Evolutionary conservation across 176 grass and related monocot species (phyloP), one percentile per base, ranked within the genome.

Genomic region (Oryza meridionalis): DNA sequence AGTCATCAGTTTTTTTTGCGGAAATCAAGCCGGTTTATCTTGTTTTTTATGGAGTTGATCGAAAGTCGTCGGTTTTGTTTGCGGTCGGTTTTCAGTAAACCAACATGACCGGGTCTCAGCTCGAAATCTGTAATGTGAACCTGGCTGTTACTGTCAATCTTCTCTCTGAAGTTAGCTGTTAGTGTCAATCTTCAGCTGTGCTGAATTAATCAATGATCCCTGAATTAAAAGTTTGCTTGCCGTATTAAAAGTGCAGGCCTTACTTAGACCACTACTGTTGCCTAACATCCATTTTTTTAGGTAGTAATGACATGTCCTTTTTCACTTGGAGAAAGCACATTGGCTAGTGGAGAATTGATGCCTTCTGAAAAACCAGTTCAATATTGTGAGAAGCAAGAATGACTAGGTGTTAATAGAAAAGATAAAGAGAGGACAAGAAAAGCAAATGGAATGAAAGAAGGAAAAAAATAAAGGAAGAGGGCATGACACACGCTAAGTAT

Each of bases 401-500:
- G 43, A 67, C 35, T 12, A 53, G 49, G 6, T 67, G 81, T 61
- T 11, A 67, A 84, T 9, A 22, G 58, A 21, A 79, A 88, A 79
- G 45, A 19, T 69, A 5, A 16, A 35, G 16, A 2, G 16, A 26
- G 24, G 26, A 29, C 12, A 25, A 27, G 38, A 15, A 29, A 50
- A 31, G 26, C 4, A 51, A 6, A 67, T 15, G 70, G 6, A 49
- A 11, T 32, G 26, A 6, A 21, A 29, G 40, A 42, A 38, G 37
- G 5, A 2, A 19, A 58, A 46, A 31, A 21, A 44, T 46, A 70
- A 24, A 14, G 24, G 0, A 21, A 53, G 58, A 29, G 29, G 16
- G 32, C 8, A 65, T 66, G 81, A 21, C 88, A 25, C 88, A 89
- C 77, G 77, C 15, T 40, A 85, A 76, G 77, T 4, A 81, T 71